Evolutionary conservation across 345 rosid species (phyloP).

Genomic region (Brassica nigra): DNA sequence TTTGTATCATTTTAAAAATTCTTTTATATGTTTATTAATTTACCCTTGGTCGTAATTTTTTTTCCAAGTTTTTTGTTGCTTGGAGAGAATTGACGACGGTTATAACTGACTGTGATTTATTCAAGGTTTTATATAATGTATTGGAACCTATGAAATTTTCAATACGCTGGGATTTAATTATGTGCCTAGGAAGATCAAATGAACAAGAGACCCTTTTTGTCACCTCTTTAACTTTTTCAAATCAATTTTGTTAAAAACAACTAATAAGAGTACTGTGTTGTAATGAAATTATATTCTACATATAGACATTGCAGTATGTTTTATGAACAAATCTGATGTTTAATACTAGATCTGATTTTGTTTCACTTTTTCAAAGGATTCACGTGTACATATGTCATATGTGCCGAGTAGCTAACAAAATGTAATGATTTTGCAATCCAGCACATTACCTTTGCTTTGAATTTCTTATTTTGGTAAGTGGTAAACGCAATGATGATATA

Average conservation of each 20-base stretch:
- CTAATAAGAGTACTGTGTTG: not conserved
- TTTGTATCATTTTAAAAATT: slow-evolving; percentile 19
- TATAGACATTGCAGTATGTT: not conserved
- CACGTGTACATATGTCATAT: slow-evolving; percentile 1
- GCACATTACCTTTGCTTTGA: slow-evolving; percentile 2
- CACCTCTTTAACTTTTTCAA: slow-evolving; percentile 32
- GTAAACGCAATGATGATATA: slow-evolving; percentile 13
- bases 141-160: not conserved
- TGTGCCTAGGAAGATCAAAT: slow-evolving; percentile 7
- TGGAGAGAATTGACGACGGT: slow-evolving; percentile 29
- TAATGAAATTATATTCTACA: not conserved
- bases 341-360: not conserved
- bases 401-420: slow-evolving; percentile 13
- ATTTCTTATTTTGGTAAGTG: slow-evolving; percentile 19
- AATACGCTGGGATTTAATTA: not conserved
- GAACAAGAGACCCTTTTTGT: slow-evolving; percentile 12
- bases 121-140: not conserved
- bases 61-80: slow-evolving; percentile 29
- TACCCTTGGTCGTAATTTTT: slow-evolving; percentile 14
- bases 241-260: not conserved
- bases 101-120: not conserved
- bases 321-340: not conserved
- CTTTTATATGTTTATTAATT: slow-evolving; percentile 21
- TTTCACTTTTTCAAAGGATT: not conserved
- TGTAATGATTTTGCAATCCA: slow-evolving; percentile 1